Percentiles rank a stretch among this genome's conserved stretches.
Conservation (phyloP, 2,329 filamentous ascomycete genomes). For the Didymella glomerata region DNA sequence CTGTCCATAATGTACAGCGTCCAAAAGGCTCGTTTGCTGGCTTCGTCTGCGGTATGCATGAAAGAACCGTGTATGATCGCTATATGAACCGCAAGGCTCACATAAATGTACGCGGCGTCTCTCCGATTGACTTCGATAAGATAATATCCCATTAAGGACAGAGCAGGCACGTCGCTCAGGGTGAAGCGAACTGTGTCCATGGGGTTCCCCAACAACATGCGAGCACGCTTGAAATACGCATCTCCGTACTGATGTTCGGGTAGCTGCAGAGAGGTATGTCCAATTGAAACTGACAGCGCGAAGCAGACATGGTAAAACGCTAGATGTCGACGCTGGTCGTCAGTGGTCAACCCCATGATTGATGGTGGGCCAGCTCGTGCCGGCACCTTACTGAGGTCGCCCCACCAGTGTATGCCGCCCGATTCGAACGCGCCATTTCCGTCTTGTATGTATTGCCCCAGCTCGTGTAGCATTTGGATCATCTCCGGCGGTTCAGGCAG, state of each 20-base stretch:
- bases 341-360: conserved; percentile 28
- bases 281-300: conserved; percentile 33
- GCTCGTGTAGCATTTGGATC: conserved; percentile 32
- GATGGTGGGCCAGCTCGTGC: conserved; percentile 22
- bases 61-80: conserved; percentile 39
- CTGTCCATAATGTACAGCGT: conserved; percentile 40
- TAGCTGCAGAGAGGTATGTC: conserved; percentile 22
- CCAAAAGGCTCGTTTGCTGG: conserved; percentile 34
- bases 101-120: conserved; percentile 40
- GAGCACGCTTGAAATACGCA: conserved; percentile 38
- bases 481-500: conserved; percentile 34
- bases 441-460: conserved; percentile 37
- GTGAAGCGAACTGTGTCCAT: conserved; percentile 38
- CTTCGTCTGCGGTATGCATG: conserved; percentile 29
- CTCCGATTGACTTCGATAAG: conserved; percentile 42
- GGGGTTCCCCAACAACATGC: conserved; percentile 38
- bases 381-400: conserved; percentile 31
- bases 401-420: conserved; percentile 41
- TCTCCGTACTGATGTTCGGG: conserved; percentile 33
- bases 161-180: conserved; percentile 35
- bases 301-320: conserved; percentile 41
- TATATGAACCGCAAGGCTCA: conserved; percentile 38
- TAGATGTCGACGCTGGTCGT: conserved; percentile 30
- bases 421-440: conserved; percentile 34
- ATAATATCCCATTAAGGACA: conserved; percentile 40